These are phyloP conservation scores for Penicillium manginii DNA, from an alignment of 495 filamentous ascomycete species.

Conservation along the genomic window DNA sequence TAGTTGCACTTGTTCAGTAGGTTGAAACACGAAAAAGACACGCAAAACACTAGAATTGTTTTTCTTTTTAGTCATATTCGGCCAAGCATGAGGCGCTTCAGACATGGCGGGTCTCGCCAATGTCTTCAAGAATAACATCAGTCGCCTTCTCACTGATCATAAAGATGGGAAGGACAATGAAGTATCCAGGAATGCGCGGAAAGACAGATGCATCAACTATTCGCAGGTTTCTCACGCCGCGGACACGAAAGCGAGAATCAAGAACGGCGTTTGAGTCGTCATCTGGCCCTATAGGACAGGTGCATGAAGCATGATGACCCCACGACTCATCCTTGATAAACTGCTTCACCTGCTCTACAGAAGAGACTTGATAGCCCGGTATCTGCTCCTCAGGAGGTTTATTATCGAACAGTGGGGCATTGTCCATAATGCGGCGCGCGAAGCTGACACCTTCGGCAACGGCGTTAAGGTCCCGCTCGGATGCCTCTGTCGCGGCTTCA, in stretches of 20 bases:
- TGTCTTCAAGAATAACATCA: constrained; percentile 43
- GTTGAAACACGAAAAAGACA: constrained; percentile 28
- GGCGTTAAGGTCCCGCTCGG: constrained; percentile 45
- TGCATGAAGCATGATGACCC: constrained; percentile 58
- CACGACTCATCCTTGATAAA: constrained; percentile 50
- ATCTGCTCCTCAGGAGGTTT: constrained; percentile 34
- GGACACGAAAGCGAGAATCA: constrained; percentile 55
- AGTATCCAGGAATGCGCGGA: constrained; percentile 55
- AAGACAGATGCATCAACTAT: constrained; percentile 62
- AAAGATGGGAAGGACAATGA: constrained; percentile 54
- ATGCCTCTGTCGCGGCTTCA: constrained; percentile 17
- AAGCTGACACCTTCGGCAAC: constrained; percentile 48
- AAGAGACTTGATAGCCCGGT: constrained; percentile 41
- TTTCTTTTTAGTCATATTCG: constrained; percentile 11
- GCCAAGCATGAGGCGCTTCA: too few species aligned
- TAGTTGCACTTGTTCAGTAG: constrained; percentile 25
- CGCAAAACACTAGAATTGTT: constrained; percentile 25
- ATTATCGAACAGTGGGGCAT: constrained; percentile 14
- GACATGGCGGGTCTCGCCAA: too few species aligned
- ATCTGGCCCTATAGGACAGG: constrained; percentile 54
- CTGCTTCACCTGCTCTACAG: constrained; percentile 43
- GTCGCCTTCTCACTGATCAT: constrained; percentile 61
- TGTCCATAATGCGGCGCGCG: constrained; percentile 38
- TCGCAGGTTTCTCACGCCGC: constrained; percentile 52
- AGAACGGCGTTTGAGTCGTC: constrained; percentile 57